Evolutionary conservation across 176 grass and related monocot genomes (phyloP), one percentile per base, ranked within the genome.

Genomic region (Elaeis guineensis): DNA sequence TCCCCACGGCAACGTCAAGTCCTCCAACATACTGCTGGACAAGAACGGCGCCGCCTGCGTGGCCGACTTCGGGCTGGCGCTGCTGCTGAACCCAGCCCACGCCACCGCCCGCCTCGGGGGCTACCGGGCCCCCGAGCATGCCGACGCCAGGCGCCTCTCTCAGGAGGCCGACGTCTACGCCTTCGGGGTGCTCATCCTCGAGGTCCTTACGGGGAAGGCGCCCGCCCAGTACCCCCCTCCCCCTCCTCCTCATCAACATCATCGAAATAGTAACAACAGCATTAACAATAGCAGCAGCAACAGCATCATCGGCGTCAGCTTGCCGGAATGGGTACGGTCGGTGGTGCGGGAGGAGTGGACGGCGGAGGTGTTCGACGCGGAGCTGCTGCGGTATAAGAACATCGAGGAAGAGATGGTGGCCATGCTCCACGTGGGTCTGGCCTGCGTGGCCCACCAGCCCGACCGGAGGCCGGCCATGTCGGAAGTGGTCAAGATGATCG

Each of bases 321-420:
- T 87, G 0, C 78, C 84, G 0, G 76, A 80, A 65, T 92, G 88
- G 88, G 88, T 92, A 25, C 76, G 74, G 77, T 83, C 82, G 19
- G 88, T 92, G 83, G 88, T 92, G 65, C 57, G 79, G 49, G 88
- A 92, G 61, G 83, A 92, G 77, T 92, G 83, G 88, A 91, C 76
- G 5, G 88, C 88, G 5, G 83, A 92, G 77, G 88, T 92, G 73
- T 92, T 92, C 56, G 88, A 92, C 20, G 79, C 72, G 69, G 88
- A 92, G 88, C 75, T 92, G 77, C 70, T 92, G 15, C 73, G 88
- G 56, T 90, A 82, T 73, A 78, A 86, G 69, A 66, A 83, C 69
- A 78, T 86, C 69, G 88, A 92, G 71, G 88, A 92, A 53, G 88
- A 92, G 65, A 92, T 92, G 88, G 79, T 92, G 57, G 79, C 83